phyloP scores from a whole-genome alignment of 169 alveolate species.

The Plasmodium gallinaceum region DNA sequence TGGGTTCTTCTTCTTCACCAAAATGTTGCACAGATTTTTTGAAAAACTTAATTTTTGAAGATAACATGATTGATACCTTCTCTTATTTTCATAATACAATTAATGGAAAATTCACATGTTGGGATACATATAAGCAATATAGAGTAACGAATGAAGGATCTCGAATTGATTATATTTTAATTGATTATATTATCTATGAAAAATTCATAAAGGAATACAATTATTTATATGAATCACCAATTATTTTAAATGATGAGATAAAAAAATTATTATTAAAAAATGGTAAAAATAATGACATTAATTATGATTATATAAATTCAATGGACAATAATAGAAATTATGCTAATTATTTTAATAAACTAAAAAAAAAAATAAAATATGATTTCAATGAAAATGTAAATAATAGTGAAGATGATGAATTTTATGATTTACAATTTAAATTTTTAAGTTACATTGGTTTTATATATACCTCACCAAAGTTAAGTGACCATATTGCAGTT shows the following conservation, averaged over 20 bases:
- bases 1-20: conserved; percentile 41
- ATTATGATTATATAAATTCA: conserved; percentile 13
- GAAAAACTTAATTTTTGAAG: conserved; percentile 48
- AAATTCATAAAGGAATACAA: conserved; percentile 18
- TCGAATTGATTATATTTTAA: conserved; percentile 54
- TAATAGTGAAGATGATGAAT: conserved; percentile 20
- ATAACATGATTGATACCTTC: conserved; percentile 57
- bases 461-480: conserved; percentile 55
- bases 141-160: conserved; percentile 63
- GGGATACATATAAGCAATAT: conserved; percentile 58
- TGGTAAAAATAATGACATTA: neutral
- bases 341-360: conserved; percentile 42
- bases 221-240: conserved; percentile 51
- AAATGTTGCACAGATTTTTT: conserved; percentile 33
- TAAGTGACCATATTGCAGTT: conserved; percentile 74
- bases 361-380: conserved; percentile 25
- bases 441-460: conserved; percentile 70
- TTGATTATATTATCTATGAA: conserved; percentile 48
- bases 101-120: conserved; percentile 70
- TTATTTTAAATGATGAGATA: conserved; percentile 20
- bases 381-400: neutral
- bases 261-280: neutral
- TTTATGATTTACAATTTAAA: conserved; percentile 49
- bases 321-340: conserved; percentile 9
- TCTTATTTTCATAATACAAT: conserved; percentile 38